Conservation (phyloP, 1,284 basidiomycete species). For the Ceratorhiza oryzae-sativae region DNA sequence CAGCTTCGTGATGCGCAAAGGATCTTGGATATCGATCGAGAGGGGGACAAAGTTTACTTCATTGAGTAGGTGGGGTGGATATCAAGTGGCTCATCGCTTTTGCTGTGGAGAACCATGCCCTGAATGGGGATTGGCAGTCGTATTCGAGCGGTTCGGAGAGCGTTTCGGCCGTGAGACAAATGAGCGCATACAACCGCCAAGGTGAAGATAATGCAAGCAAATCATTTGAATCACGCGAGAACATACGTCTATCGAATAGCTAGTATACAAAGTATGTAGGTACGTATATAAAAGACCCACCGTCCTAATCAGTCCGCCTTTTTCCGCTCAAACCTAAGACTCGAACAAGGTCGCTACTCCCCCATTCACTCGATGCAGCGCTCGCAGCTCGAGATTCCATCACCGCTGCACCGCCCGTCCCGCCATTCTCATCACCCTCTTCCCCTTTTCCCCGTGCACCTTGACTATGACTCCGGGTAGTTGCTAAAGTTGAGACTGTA, state of each 20-base stretch:
- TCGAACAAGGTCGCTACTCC: conserved; percentile 1
- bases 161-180: no score
- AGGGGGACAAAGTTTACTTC: no score
- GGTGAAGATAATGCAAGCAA: background rate
- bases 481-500: conserved; percentile 19
- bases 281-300: no score
- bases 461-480: conserved; percentile 9
- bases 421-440: background rate
- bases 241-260: no score
- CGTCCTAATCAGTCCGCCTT: background rate
- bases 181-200: no score
- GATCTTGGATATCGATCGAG: no score
- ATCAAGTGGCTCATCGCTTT: no score
- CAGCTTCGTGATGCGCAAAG: no score
- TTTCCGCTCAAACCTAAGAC: conserved; percentile 7
- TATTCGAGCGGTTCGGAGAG: no score
- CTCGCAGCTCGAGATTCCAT: conserved; percentile 9
- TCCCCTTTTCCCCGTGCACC: background rate
- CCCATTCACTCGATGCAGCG: conserved; percentile 30
- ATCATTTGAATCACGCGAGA: background rate
- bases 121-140: no score
- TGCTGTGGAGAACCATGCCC: no score
- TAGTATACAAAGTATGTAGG: background rate
- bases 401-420: background rate
- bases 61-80: no score